Evolutionary conservation across 768 basidiomycete species (phyloP), one percentile per base, ranked within the genome.

Genomic region (Leccinum pellstonianum): DNA sequence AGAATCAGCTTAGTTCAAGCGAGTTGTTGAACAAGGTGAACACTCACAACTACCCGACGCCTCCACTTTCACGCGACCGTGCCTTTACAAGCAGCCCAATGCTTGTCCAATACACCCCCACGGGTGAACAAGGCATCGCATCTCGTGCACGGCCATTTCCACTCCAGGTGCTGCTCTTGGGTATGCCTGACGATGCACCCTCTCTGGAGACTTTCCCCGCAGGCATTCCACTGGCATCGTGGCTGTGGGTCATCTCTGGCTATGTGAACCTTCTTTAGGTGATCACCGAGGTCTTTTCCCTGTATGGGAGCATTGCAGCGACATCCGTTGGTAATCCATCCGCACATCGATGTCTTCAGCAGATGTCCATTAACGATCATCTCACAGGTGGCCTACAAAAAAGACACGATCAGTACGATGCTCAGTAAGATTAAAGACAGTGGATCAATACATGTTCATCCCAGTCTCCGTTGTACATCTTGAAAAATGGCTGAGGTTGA

Each of bases 101-200:
- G 29, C 29, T 29, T 29, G 29, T 29, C 29, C 29, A 29, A 29
- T 29, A 29, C 29, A 29, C 29, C 29, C 29, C 29, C 29, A 29
- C 29, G 29, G 29, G 29, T 29, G 29, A 29, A 72, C 1, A 54
- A 0, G 0, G 29, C 5, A 1, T 4, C 10, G 11, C 71, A 72
- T 4, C 4, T 62, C 1, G 66, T 56, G 23, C 71, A 72, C 0
- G 68, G 62, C 68, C 73, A 70, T 1, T 38, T 43, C 37, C 58
- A 63, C 15, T 29, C 53, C 5, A 74, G 64, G 33, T 72, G 73
- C 4, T 1, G 58, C 12, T 70, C 70, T 37, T 68, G 56, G 1
- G 70, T 56, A 14, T 72, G 71, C 1, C 70, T 47, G 4, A 61
- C 51, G 14, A 72, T 38, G 7, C 58, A 60, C 1, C 58, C 64